These are phyloP conservation scores for Russula lepida DNA, from an alignment of 768 basidiomycete species.

Conservation along the genomic window DNA sequence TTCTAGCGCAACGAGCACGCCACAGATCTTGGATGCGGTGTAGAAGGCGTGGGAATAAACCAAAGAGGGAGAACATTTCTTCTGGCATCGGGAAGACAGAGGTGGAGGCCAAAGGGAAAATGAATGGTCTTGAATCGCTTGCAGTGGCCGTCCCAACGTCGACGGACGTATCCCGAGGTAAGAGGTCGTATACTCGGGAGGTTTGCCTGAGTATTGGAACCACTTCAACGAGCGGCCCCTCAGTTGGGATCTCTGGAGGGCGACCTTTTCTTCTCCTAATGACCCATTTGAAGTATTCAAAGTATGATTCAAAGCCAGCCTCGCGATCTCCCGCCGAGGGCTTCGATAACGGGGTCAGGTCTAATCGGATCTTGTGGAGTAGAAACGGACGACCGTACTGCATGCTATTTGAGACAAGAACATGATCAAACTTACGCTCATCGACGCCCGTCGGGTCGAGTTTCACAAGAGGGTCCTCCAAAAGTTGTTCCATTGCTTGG, in stretches of 20 bases:
- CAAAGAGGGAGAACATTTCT: conserved; percentile 32
- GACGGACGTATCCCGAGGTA: conserved; percentile 25
- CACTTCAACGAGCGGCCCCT: conserved; percentile 59
- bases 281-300: conserved; percentile 45
- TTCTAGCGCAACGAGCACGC: conserved; percentile 44
- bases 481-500: conserved; percentile 40
- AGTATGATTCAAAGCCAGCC: conserved; percentile 40
- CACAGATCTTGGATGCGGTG: conserved; percentile 59
- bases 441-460: conserved; percentile 48
- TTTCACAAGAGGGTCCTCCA: conserved; percentile 42
- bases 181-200: conserved; percentile 28
- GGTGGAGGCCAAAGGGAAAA: conserved; percentile 41
- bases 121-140: conserved; percentile 21
- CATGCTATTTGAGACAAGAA: conserved; percentile 48
- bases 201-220: conserved; percentile 35
- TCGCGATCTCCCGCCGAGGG: conserved; percentile 48
- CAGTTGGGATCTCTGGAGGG: conserved; percentile 37
- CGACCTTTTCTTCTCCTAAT: conserved; percentile 44
- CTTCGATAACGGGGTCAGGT: conserved; percentile 56
- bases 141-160: conserved; percentile 3
- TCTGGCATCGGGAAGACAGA: conserved; percentile 46
- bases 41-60: conserved; percentile 56
- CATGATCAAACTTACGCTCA: conserved; percentile 40
- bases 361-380: conserved; percentile 50
- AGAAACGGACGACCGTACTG: conserved; percentile 48